Evolutionary conservation across 768 basidiomycete genomes (phyloP), one percentile per base, ranked within the genome.

Genomic region (Cystobasidium ongulense): DNA sequence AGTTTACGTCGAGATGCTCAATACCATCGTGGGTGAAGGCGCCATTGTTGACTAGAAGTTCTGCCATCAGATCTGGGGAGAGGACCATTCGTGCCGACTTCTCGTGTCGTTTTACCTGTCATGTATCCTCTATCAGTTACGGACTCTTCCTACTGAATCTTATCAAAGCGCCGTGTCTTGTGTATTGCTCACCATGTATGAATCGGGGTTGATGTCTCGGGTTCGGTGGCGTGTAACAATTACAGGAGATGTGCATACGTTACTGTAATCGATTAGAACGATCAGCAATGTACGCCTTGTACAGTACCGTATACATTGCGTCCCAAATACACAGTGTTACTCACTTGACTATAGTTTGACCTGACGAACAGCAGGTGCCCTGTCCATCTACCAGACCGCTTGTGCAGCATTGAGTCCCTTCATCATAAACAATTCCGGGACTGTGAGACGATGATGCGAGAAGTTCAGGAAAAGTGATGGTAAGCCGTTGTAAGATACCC

Each of bases 31-130:
- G 63, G 25, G 36, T 36, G 29, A 64, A 64, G 25, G 36, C 36
- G 29, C 63, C 63, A 29, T 64, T 64, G 36, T 64, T 38, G 41
- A 46, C 23, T 4, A 64, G 63, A 27, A 31, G 63, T 5, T 64
- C 63, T 17, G 63, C 63, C 25, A 64, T 36, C 27, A 64, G 35
- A 21, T 64, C 36, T 46, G 63, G 7, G 7, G 63, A 64, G 35
- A 64, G 63, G 11, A 64, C 7, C 21, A 25, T 35, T 29, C 57
- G 57, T 59, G 57, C 5, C 1, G 25, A 10, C 11, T 59, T 17
- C 29, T 7, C 23, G 15, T 5, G 21, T 29, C 57, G 57, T 13
- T 35, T 27, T 2, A 59, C 57, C 57, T 59, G 57, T 35, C n/a
- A n/a, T n/a, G n/a, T n/a, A n/a, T n/a, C n/a, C n/a, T n/a, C n/a